Conservation (phyloP, 768 basidiomycete species). For the Trametes cingulata region DNA sequence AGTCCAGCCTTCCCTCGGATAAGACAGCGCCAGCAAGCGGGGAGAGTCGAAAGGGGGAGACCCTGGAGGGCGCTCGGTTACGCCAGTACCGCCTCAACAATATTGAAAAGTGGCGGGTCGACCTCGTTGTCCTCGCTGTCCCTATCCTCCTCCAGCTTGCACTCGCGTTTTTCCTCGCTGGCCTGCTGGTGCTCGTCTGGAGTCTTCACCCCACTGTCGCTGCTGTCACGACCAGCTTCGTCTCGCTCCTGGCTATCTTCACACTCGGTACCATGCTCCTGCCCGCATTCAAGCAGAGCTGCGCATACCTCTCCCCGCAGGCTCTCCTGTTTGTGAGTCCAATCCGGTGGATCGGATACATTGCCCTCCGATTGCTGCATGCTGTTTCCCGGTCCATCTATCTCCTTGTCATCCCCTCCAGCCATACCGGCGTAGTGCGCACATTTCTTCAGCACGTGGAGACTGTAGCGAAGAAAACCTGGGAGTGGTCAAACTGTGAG, state of each 20-base stretch:
- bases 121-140: constrained; percentile 11
- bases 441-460: no score
- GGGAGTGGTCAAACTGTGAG: no score
- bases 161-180: constrained; percentile 24
- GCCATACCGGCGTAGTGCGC: no score
- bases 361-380: no score
- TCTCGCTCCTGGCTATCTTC: background rate
- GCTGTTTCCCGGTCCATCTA: no score
- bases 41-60: background rate
- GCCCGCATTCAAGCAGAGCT: background rate
- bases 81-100: constrained; percentile 23
- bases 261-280: background rate
- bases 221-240: background rate
- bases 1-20: background rate
- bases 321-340: no score
- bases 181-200: constrained; percentile 20
- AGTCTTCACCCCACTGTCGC: constrained; percentile 15
- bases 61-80: background rate
- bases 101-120: constrained; percentile 20
- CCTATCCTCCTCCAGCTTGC: constrained; percentile 25
- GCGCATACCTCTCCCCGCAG: constrained; percentile 8
- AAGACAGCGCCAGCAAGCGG: no score
- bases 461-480: no score
- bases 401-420: no score
- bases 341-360: no score